These are phyloP conservation scores for Parasitella parasitica DNA, from an alignment of 371 early-diverging fungal species.

Conservation along the genomic window DNA sequence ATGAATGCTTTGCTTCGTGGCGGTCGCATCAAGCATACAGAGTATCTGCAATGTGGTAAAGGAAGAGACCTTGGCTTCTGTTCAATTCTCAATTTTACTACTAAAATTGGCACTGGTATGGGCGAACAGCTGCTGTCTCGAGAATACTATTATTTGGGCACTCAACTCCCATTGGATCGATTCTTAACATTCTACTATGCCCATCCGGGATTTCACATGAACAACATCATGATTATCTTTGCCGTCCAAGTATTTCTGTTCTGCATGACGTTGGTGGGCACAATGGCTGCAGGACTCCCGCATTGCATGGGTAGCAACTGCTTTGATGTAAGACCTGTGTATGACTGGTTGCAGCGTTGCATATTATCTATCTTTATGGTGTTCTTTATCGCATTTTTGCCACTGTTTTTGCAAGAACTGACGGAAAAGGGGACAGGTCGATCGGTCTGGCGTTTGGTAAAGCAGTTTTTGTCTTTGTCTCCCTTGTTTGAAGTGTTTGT, in stretches of 20 bases:
- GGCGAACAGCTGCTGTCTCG: slow-evolving; percentile 90
- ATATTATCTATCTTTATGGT: slow-evolving; percentile 79
- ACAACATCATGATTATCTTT: slow-evolving; percentile 88
- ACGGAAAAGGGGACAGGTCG: slow-evolving; percentile 83
- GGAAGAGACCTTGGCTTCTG: slow-evolving; percentile 92
- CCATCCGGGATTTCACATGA: slow-evolving; percentile 90
- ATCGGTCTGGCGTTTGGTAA: slow-evolving; percentile 71
- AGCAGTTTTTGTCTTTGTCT: slow-evolving; percentile 82
- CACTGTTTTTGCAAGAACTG: slow-evolving; percentile 83
- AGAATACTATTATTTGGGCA: slow-evolving; percentile 88
- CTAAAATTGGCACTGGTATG: slow-evolving; percentile 93
- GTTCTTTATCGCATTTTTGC: slow-evolving; percentile 82
- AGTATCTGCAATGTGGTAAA: slow-evolving; percentile 92
- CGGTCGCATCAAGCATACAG: slow-evolving; percentile 87
- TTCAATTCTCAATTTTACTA: slow-evolving; percentile 85
- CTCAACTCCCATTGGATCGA: slow-evolving; percentile 81
- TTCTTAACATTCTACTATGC: slow-evolving; percentile 89
- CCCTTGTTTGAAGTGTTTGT: slow-evolving; percentile 90
- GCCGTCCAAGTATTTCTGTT: slow-evolving; percentile 84
- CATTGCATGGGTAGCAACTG: slow-evolving; percentile 57
- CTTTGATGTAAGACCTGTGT: slow-evolving; percentile 69
- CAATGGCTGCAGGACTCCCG: slow-evolving; percentile 67
- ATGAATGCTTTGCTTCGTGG: slow-evolving; percentile 87
- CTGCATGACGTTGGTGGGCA: slow-evolving; percentile 73
- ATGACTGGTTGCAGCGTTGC: slow-evolving; percentile 81